Evolutionary conservation across 352 stramenopile genomes (phyloP).

Genomic region (Discostella stelligera): DNA sequence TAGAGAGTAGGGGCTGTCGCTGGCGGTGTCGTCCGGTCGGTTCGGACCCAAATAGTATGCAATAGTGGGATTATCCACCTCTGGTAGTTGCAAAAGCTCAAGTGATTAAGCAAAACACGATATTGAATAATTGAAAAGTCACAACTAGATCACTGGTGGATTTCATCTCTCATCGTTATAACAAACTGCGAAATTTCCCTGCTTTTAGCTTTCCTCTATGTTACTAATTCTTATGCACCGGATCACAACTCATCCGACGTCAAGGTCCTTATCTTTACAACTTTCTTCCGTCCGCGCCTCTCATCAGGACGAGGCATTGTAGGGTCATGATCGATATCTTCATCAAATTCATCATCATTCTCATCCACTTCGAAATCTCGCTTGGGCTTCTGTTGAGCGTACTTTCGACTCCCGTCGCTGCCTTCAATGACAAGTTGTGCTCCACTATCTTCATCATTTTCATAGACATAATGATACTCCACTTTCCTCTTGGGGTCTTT

Average conservation of each 20-base stretch:
- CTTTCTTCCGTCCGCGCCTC: constrained; percentile 51
- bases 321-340: constrained; percentile 50
- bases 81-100: neutral
- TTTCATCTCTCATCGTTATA: neutral
- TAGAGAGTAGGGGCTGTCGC: constrained; percentile 70
- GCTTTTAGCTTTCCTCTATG: neutral
- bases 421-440: constrained; percentile 64
- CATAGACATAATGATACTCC: constrained; percentile 73
- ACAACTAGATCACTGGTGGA: too few relatives aligned
- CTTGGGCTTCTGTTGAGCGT: constrained; percentile 34
- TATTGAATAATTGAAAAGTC: too few relatives aligned
- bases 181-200: neutral
- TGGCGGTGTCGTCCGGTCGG: constrained; percentile 68
- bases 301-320: constrained; percentile 52
- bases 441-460: constrained; percentile 72
- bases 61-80: neutral
- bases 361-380: constrained; percentile 42
- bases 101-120: neutral
- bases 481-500: constrained; percentile 62
- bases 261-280: constrained; percentile 59
- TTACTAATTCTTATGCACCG: neutral
- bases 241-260: constrained; percentile 67
- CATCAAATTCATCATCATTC: constrained; percentile 54
- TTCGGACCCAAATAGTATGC: constrained; percentile 17
- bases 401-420: constrained; percentile 59